Evolutionary conservation across 495 filamentous ascomycete genomes (phyloP).

Genomic region (Penicillium odoratum): DNA sequence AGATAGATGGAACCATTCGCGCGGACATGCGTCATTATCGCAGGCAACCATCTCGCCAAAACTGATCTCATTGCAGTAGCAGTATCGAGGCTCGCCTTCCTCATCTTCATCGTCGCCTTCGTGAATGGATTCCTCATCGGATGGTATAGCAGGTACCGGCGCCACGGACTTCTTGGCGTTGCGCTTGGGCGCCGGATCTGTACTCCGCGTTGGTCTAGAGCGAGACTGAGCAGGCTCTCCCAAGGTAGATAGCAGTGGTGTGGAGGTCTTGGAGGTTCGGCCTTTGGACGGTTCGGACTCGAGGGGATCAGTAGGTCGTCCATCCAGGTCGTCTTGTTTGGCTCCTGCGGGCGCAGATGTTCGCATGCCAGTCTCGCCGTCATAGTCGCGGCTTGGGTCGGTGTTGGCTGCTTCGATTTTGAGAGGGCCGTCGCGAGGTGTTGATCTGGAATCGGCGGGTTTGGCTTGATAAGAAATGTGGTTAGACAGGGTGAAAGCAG

Average conservation of each 20-base stretch:
- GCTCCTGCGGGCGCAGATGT: constrained; percentile 24
- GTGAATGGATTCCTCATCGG: constrained; percentile 51
- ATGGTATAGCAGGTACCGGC: constrained; percentile 33
- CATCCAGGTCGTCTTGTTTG: constrained; percentile 37
- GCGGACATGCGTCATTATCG: constrained; percentile 80
- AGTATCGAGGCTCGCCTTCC: constrained; percentile 83
- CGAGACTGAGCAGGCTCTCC: constrained; percentile 35
- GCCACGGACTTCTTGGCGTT: constrained; percentile 63
- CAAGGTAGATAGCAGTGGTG: constrained; percentile 46
- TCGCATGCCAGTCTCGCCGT: constrained; percentile 32
- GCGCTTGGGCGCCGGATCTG: constrained; percentile 53
- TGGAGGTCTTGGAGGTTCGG: constrained; percentile 60
- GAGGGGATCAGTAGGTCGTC: constrained; percentile 29
- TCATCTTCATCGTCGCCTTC: constrained; percentile 72
- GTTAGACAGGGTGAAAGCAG: constrained; percentile 24
- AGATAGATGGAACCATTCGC: constrained; percentile 95
- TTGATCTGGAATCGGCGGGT: constrained; percentile 34
- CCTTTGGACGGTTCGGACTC: constrained; percentile 36
- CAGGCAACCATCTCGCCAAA: constrained; percentile 99
- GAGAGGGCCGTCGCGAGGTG: constrained; percentile 31
- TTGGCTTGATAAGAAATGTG: constrained; percentile 28
- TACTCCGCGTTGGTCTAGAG: constrained; percentile 43
- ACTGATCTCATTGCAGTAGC: constrained; percentile 88
- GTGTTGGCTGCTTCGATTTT: constrained; percentile 31
- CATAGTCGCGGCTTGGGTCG: constrained; percentile 30